Conservation (phyloP, 139 green algal species). For the Dunaliella primolecta region DNA sequence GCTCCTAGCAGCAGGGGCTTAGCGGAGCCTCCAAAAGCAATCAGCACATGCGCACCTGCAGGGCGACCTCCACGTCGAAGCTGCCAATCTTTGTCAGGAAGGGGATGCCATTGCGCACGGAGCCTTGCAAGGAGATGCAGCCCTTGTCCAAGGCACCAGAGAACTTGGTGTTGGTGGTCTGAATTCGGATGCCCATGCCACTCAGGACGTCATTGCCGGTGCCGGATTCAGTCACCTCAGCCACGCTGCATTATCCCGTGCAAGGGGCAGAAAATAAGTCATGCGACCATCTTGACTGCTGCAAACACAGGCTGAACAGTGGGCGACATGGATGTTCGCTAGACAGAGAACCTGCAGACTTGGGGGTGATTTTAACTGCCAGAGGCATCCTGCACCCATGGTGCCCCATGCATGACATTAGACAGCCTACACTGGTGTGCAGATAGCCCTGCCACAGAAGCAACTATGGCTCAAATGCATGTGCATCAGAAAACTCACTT, state of each 20-base stretch:
- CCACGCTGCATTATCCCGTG: conserved; percentile 32
- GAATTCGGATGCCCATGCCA: conserved; percentile 62
- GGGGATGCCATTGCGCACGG: conserved; percentile 53
- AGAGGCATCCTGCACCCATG: too few species aligned
- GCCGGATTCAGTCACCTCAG: conserved; percentile 40
- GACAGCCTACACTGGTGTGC: too few species aligned
- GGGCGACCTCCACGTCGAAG: conserved; percentile 85
- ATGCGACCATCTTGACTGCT: too few species aligned
- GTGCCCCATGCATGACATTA: too few species aligned
- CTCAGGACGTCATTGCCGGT: conserved; percentile 54
- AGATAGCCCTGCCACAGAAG: too few species aligned
- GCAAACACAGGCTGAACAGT: too few species aligned
- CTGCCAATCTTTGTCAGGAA: conserved; percentile 85
- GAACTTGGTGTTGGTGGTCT: conserved; percentile 65
- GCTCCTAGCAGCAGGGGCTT: too few species aligned
- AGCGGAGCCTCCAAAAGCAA: too few species aligned
- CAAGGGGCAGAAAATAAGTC: too few species aligned
- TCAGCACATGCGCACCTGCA: conserved; percentile 31
- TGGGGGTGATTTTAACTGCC: too few species aligned
- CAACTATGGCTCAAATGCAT: not conserved
- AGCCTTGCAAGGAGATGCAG: conserved; percentile 70
- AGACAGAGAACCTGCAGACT: too few species aligned
- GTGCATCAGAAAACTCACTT: not conserved
- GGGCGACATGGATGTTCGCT: too few species aligned
- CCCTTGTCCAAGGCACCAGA: conserved; percentile 54